These are phyloP conservation scores for Nannochloropsis granulata DNA, from an alignment of 108 stramenopile species.

Conservation along the genomic window DNA sequence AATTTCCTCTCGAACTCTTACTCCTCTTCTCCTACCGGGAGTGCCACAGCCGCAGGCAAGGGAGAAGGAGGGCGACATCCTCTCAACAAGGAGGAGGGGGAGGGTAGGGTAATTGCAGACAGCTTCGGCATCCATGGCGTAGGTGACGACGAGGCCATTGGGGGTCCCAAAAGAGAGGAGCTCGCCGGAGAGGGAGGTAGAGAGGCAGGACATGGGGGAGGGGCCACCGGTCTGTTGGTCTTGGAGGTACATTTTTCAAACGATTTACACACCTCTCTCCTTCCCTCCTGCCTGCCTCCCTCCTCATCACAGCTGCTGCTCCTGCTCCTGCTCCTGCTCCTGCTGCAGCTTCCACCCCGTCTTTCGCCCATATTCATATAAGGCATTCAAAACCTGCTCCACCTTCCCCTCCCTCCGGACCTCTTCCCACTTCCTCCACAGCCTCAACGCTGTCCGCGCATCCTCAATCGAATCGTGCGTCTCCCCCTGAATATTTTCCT, in stretches of 20 bases:
- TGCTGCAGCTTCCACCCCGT: not conserved
- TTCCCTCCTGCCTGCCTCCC: no score
- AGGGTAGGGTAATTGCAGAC: not conserved
- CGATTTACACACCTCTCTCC: no score
- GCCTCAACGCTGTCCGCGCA: slow-evolving; percentile 37
- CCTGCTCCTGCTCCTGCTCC: not conserved
- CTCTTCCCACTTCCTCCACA: slow-evolving; percentile 13
- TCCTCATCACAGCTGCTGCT: no score
- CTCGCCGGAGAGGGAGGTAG: not conserved
- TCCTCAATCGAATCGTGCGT: slow-evolving; percentile 90
- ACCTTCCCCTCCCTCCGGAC: not conserved
- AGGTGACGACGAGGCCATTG: not conserved
- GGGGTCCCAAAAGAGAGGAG: not conserved
- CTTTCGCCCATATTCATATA: not conserved
- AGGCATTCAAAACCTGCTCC: not conserved
- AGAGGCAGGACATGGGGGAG: not conserved
- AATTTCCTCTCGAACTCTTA: not conserved
- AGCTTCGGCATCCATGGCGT: not conserved
- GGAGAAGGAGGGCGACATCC: not conserved
- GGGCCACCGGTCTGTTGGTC: not conserved
- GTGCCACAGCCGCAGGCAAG: not conserved
- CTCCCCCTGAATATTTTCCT: slow-evolving; percentile 77
- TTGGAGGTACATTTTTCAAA: not conserved
- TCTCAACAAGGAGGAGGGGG: no score
- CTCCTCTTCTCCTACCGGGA: not conserved